A percentile compares a stretch with the other conserved stretches of the same genome.
Evolutionary conservation across 148 eudicot species (phyloP).

Genomic region (Vaccinium vitisidaea): DNA sequence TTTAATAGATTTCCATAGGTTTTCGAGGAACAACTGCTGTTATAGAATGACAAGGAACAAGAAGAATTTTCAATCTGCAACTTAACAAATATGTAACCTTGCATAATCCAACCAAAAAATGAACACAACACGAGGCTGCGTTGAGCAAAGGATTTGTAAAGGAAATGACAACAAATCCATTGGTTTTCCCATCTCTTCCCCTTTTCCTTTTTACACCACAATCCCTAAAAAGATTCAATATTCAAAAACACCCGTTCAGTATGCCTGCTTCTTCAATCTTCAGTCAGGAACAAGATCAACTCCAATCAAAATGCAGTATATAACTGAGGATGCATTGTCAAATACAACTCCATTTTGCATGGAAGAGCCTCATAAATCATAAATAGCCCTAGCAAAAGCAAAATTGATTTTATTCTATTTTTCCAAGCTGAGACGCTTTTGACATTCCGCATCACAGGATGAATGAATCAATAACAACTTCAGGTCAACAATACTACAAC

Average conservation of each 20-base stretch:
- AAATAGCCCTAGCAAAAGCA: neutral
- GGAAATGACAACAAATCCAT: neutral
- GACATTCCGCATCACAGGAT: conserved; percentile 10
- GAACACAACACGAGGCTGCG: neutral
- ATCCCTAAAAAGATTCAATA: neutral
- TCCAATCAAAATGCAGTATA: neutral
- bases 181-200: neutral
- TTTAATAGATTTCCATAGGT: neutral
- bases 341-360: neutral
- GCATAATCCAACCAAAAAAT: neutral
- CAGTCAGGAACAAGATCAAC: neutral
- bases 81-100: neutral
- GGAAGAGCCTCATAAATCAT: neutral
- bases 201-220: neutral
- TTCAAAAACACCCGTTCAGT: neutral
- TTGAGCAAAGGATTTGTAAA: neutral
- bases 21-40: neutral
- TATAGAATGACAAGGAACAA: neutral
- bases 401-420: neutral
- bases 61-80: neutral
- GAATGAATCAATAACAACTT: conserved; percentile 20
- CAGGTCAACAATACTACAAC: conserved; percentile 28
- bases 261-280: neutral
- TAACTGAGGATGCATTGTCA: neutral
- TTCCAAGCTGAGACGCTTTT: conserved; percentile 3